These are phyloP conservation scores for Dryas octopetala DNA, from an alignment of 306 rosid species.

Conservation along the genomic window DNA sequence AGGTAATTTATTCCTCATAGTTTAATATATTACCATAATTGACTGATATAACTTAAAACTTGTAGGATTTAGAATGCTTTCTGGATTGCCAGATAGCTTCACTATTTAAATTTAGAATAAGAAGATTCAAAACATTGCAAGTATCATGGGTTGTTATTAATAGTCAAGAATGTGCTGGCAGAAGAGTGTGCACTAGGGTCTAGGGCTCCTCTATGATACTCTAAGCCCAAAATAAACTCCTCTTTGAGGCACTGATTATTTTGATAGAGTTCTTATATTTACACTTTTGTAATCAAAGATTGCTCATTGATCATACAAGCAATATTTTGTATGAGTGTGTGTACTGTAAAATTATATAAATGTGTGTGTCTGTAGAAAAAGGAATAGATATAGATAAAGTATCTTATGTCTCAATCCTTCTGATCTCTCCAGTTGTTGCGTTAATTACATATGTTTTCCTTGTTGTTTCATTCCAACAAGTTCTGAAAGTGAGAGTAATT, in stretches of 20 bases:
- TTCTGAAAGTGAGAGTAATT: background rate
- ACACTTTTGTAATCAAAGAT: background rate
- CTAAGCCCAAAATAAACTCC: background rate
- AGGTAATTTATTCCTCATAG: constrained; percentile 40
- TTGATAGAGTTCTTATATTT: background rate
- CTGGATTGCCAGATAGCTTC: constrained; percentile 1
- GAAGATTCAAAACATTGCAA: background rate
- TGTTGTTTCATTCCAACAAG: background rate
- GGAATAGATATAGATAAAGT: background rate
- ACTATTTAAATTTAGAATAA: background rate
- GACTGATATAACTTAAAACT: constrained; percentile 9
- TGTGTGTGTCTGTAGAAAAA: no score
- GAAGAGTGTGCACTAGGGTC: background rate
- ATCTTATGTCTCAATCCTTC: background rate
- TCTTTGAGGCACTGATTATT: background rate
- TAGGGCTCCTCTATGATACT: background rate
- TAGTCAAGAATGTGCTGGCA: background rate
- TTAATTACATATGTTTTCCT: background rate
- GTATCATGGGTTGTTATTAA: background rate
- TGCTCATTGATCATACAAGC: background rate
- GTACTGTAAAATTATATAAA: background rate
- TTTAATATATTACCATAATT: background rate
- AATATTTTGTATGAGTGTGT: background rate
- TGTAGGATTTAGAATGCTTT: background rate
- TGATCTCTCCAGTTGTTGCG: background rate